Evolutionary conservation across 2,329 filamentous ascomycete genomes (phyloP).

Genomic region (Chrysoporthe austroafricana): DNA sequence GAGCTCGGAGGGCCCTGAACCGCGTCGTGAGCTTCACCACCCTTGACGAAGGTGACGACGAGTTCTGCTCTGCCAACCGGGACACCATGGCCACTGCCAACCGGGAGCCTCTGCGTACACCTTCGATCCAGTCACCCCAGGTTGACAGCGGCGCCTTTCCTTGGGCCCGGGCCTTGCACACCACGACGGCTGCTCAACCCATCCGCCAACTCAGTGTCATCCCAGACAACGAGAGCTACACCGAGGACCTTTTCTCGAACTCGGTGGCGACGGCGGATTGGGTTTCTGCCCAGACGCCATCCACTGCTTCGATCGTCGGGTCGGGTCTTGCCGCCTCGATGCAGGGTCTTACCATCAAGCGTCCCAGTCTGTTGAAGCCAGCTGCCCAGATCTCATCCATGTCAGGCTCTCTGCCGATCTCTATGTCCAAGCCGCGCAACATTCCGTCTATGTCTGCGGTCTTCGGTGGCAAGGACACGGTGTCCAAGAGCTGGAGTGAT

Average conservation of each 20-base stretch:
- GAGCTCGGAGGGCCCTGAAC: constrained; percentile 75
- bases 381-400: constrained; percentile 60
- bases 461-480: constrained; percentile 76
- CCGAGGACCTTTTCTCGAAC: constrained; percentile 82
- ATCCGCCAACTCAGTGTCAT: constrained; percentile 86
- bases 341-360: constrained; percentile 68
- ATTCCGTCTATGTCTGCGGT: constrained; percentile 75
- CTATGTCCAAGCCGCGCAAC: constrained; percentile 74
- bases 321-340: constrained; percentile 82
- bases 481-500: constrained; percentile 99
- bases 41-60: constrained; percentile 86
- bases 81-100: constrained; percentile 82
- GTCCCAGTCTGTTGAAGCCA: constrained; percentile 49
- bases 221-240: constrained; percentile 76
- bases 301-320: constrained; percentile 81
- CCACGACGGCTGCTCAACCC: constrained; percentile 66
- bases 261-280: constrained; percentile 73
- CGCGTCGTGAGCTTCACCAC: constrained; percentile 91
- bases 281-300: constrained; percentile 80
- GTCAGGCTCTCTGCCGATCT: constrained; percentile 76
- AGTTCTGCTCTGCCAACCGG: constrained; percentile 86
- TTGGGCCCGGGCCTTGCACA: constrained; percentile 89
- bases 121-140: constrained; percentile 87
- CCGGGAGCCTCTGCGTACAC: constrained; percentile 92
- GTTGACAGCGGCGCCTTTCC: constrained; percentile 85